Conservation (phyloP, 2,329 filamentous ascomycete species). For the Colletotrichum paranaense region DNA sequence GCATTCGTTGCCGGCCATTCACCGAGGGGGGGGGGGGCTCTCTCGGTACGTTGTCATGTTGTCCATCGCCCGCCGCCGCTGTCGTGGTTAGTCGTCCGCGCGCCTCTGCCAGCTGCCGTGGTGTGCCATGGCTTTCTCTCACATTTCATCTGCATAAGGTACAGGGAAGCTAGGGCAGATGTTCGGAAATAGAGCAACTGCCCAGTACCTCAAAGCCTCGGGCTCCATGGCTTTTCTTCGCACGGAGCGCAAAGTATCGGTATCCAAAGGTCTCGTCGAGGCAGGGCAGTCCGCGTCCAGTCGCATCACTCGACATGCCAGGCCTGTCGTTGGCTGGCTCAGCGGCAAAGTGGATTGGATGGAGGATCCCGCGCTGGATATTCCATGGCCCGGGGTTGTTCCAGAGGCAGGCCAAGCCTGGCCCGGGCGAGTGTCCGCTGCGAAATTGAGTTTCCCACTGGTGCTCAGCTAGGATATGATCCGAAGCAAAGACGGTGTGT, state of each 20-base stretch:
- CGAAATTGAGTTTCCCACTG: constrained; percentile 35
- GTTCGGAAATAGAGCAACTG: not conserved
- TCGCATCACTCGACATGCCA: constrained; percentile 30
- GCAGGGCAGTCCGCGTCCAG: constrained; percentile 7
- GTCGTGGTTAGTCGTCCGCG: not conserved
- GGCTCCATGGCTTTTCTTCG: not conserved
- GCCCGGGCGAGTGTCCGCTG: constrained; percentile 24
- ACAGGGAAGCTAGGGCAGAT: not conserved
- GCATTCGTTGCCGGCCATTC: not conserved
- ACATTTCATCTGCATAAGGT: not conserved
- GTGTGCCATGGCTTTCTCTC: not conserved
- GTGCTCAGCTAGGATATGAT: constrained; percentile 31
- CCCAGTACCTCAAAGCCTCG: not conserved
- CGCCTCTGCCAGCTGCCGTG: not conserved
- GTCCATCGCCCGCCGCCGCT: not conserved
- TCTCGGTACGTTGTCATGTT: not conserved
- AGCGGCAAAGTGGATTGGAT: constrained; percentile 31
- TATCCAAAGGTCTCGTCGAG: not conserved
- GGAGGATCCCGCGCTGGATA: constrained; percentile 26
- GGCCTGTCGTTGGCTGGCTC: constrained; percentile 29
- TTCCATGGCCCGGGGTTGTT: constrained; percentile 31
- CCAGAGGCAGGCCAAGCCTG: constrained; percentile 29
- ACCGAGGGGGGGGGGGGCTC: not conserved
- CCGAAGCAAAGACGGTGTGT: constrained; percentile 32
- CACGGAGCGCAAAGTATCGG: constrained; percentile 23